Conservation (phyloP, 106 monocot genomes). For the Acanthochlamys bracteata region DNA sequence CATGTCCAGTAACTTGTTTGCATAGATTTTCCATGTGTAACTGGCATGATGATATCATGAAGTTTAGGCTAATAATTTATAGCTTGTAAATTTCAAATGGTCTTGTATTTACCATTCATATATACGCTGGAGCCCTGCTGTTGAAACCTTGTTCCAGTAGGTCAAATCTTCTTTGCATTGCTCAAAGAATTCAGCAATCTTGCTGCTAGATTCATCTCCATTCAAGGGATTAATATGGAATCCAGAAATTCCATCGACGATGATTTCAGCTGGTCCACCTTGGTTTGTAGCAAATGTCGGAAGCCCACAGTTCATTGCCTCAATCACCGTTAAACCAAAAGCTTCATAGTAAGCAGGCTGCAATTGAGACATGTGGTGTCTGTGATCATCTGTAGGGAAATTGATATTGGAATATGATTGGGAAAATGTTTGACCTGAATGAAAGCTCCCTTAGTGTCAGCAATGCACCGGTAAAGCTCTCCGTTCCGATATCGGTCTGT, state of each 20-base stretch:
- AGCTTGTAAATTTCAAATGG: too few species aligned
- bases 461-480: conserved; percentile 90
- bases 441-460: conserved; percentile 86
- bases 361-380: neutral
- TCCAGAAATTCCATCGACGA: conserved; percentile 81
- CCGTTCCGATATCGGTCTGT: conserved; percentile 71
- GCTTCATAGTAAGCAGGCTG: conserved; percentile 97
- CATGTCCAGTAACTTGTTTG: conserved; percentile 82
- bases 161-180: conserved; percentile 57
- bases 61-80: neutral
- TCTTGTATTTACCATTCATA: conserved; percentile 62
- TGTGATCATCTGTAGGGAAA: too few species aligned
- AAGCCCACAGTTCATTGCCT: conserved; percentile 96
- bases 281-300: conserved; percentile 93
- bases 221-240: conserved; percentile 75
- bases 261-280: conserved; percentile 94
- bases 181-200: conserved; percentile 87
- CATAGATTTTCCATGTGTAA: conserved; percentile 98
- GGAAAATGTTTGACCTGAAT: conserved; percentile 40
- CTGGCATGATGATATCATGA: conserved; percentile 15
- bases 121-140: conserved; percentile 74
- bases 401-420: neutral
- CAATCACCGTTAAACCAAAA: conserved; percentile 93
- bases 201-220: conserved; percentile 73
- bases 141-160: conserved; percentile 84